A percentile compares a stretch with the other conserved stretches of the same genome.
Conservation (phyloP, 495 filamentous ascomycete genomes). For the Saxophila tyrrhenica region DNA sequence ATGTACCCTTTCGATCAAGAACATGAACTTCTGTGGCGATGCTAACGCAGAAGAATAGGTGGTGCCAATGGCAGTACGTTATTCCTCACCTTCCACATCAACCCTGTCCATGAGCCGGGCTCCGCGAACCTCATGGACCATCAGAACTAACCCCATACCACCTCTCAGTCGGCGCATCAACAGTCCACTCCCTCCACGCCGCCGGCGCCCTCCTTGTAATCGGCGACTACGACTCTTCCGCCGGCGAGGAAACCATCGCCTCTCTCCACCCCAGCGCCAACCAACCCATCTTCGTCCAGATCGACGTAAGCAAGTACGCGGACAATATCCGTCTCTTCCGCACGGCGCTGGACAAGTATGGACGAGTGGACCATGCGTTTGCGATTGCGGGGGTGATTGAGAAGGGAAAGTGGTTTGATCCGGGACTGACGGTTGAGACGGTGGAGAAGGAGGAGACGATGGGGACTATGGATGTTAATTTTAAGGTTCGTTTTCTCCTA, state of each 20-base stretch:
- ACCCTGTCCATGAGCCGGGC: too few relatives aligned
- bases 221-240: constrained; percentile 12
- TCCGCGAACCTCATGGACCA: too few relatives aligned
- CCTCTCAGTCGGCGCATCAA: constrained; percentile 5
- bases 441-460: constrained; percentile 8
- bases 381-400: constrained; percentile 17
- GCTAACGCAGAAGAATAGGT: constrained; percentile 1
- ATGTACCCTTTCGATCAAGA: not conserved
- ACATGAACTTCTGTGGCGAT: not conserved
- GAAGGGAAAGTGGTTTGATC: constrained; percentile 15
- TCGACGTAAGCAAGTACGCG: constrained; percentile 12
- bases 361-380: constrained; percentile 20
- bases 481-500: too few relatives aligned
- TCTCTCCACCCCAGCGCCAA: not conserved
- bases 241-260: constrained; percentile 7
- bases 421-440: constrained; percentile 13
- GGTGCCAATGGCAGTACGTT: constrained; percentile 7
- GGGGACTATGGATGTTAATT: constrained; percentile 14
- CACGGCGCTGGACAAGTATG: constrained; percentile 6
- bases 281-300: constrained; percentile 9
- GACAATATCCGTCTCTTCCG: constrained; percentile 17
- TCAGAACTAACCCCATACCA: not conserved
- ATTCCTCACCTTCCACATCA: too few relatives aligned
- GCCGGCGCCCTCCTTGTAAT: constrained; percentile 19
- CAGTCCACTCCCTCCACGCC: constrained; percentile 10